Evolutionary conservation across 2,329 filamentous ascomycete species (phyloP).

Genomic region (Aurifilum marmelostoma): DNA sequence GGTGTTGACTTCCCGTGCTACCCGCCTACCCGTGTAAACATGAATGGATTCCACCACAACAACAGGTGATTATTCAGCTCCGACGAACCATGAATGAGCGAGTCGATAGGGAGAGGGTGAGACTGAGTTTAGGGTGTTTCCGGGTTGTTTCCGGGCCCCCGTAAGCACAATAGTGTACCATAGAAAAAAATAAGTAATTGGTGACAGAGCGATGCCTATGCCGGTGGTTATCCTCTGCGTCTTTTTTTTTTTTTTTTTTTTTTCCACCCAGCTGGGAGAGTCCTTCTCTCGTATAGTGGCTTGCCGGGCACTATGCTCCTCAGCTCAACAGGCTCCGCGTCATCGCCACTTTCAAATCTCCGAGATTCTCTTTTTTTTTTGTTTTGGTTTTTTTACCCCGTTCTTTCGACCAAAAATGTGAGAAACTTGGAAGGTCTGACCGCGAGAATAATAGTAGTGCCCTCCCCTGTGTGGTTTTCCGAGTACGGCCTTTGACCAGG

Average conservation of each 20-base stretch:
- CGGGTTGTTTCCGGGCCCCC: background rate
- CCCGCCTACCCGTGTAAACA: background rate
- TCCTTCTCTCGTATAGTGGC: background rate
- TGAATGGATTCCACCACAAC: background rate
- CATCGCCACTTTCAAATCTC: background rate
- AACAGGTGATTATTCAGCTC: background rate
- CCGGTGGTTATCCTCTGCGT: background rate
- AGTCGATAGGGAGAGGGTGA: too few relatives aligned
- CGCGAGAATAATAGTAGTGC: too few relatives aligned
- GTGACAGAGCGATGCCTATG: background rate
- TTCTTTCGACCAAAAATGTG: too few relatives aligned
- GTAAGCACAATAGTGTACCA: background rate
- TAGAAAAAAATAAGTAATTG: too few relatives aligned
- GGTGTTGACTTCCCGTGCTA: background rate
- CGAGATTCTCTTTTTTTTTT: background rate
- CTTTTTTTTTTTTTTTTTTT: too few relatives aligned
- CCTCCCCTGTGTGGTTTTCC: too few relatives aligned
- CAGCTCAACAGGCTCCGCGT: background rate
- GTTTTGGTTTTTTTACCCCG: too few relatives aligned
- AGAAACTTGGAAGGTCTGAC: too few relatives aligned
- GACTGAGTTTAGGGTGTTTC: background rate
- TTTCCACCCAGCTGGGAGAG: too few relatives aligned
- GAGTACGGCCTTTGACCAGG: background rate
- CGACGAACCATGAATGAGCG: background rate
- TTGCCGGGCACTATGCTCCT: background rate